Conservation (phyloP, 805 yeast genomes). For the Torulaspora delbrueckii region DNA sequence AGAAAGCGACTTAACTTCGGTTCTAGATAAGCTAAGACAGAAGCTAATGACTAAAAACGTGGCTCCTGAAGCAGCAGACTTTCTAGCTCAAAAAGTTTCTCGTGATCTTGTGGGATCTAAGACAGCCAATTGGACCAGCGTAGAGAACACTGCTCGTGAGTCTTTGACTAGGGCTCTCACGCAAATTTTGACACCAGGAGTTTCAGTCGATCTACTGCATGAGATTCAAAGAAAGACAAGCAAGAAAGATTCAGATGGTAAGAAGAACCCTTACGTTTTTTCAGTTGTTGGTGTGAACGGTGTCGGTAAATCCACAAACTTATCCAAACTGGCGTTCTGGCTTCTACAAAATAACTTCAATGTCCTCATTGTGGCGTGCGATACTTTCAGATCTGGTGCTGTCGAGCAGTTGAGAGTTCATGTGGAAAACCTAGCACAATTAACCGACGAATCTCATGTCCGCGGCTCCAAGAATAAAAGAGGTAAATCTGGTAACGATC, state of each 20-base stretch:
- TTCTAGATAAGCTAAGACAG: conserved; percentile 61
- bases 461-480: conserved; percentile 35
- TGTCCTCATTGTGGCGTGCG: conserved; percentile 93
- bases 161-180: conserved; percentile 56
- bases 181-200: conserved; percentile 82
- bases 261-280: conserved; percentile 75
- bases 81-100: conserved; percentile 65
- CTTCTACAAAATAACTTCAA: conserved; percentile 79
- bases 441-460: conserved; percentile 47
- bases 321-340: conserved; percentile 95
- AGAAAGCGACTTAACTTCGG: conserved; percentile 58
- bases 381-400: conserved; percentile 96
- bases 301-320: conserved; percentile 93
- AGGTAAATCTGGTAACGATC: conserved; percentile 39
- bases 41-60: conserved; percentile 83
- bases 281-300: conserved; percentile 98
- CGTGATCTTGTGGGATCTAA: conserved; percentile 66
- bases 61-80: conserved; percentile 81
- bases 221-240: conserved; percentile 55
- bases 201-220: conserved; percentile 78
- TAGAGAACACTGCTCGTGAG: conserved; percentile 67
- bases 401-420: conserved; percentile 96
- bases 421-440: conserved; percentile 71
- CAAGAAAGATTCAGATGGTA: conserved; percentile 23
- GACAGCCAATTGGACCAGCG: conserved; percentile 67